Percentiles rank a stretch among this genome's conserved stretches.
phyloP scores from a whole-genome alignment of 441 rosid species.

The Kokia cookei region DNA sequence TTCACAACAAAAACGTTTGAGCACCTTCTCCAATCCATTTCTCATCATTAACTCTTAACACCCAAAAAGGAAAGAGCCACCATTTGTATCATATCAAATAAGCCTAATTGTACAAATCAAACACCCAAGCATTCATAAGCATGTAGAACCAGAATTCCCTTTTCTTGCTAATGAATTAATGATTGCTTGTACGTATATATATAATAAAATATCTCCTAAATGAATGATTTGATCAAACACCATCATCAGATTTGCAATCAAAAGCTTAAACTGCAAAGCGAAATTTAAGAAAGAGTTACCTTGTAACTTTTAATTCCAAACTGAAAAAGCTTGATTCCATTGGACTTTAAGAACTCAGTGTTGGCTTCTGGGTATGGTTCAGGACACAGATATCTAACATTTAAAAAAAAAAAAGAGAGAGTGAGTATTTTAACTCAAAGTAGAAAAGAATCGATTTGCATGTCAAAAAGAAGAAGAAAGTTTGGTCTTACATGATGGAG shows the following conservation, averaged over 20 bases:
- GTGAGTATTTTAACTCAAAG: neutral
- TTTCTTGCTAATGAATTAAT: neutral
- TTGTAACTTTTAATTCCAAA: conserved; percentile 64
- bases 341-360: conserved; percentile 53
- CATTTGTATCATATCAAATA: neutral
- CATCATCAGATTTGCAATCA: neutral
- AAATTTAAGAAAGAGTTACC: conserved; percentile 22
- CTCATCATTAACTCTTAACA: neutral
- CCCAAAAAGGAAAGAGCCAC: neutral
- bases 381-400: conserved; percentile 55
- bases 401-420: neutral
- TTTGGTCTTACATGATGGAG: conserved; percentile 58
- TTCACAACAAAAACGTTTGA: neutral
- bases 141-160: neutral
- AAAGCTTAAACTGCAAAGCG: neutral
- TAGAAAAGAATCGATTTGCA: neutral
- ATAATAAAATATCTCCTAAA: neutral
- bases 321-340: conserved; percentile 57
- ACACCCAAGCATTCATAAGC: neutral
- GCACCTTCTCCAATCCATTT: neutral
- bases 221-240: neutral
- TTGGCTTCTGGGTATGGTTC: conserved; percentile 59
- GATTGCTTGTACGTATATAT: neutral
- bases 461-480: neutral
- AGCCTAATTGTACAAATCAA: neutral